phyloP scores from a whole-genome alignment of 331 rosid species.

The Pyracantha coccinea region DNA sequence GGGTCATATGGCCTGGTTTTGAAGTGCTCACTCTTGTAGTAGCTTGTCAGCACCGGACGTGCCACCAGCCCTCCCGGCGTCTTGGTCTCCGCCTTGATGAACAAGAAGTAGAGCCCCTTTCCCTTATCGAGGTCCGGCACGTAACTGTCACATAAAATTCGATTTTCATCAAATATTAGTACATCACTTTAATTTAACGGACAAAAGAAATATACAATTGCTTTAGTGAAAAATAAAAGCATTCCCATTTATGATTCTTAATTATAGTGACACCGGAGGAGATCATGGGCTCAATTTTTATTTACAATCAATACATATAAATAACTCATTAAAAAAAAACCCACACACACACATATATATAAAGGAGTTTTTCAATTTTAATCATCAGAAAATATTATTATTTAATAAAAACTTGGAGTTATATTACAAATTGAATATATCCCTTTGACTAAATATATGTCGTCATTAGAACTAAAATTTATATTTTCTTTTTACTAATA shows the following conservation, averaged over 20 bases:
- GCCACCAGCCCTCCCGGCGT: constrained; percentile 81
- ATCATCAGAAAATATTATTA: too few species aligned
- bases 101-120: constrained; percentile 71
- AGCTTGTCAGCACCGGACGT: constrained; percentile 86
- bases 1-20: constrained; percentile 77
- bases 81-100: constrained; percentile 65
- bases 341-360: too few species aligned
- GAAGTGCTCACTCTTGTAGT: constrained; percentile 80
- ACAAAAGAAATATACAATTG: neutral
- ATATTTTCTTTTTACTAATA: too few species aligned
- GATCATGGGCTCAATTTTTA: neutral
- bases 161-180: neutral
- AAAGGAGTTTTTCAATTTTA: too few species aligned
- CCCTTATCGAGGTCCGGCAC: constrained; percentile 86
- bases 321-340: too few species aligned
- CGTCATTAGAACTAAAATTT: too few species aligned
- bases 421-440: too few species aligned
- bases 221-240: neutral
- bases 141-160: constrained; percentile 24
- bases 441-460: too few species aligned
- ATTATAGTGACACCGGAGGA: neutral
- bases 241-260: neutral
- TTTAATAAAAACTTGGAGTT: too few species aligned
- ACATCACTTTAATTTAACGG: neutral
- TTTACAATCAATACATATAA: too few species aligned